These are phyloP conservation scores for Leonotis leonurus DNA, from an alignment of 257 asterid genomes.

Conservation along the genomic window DNA sequence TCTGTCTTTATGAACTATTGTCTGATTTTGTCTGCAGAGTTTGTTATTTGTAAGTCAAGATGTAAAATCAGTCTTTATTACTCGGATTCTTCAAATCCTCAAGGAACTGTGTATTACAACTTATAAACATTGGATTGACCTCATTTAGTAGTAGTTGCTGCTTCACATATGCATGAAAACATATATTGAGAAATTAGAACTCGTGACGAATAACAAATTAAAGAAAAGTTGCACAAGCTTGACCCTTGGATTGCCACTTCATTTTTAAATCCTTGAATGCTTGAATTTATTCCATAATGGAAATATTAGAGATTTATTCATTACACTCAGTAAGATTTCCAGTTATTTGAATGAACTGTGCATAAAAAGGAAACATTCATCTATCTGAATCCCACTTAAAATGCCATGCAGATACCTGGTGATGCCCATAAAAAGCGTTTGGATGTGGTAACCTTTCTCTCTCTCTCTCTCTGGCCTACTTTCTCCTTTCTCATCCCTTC, in stretches of 20 bases:
- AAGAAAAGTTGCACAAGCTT: background rate
- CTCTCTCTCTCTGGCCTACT: background rate
- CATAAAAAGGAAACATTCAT: background rate
- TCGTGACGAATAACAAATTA: background rate
- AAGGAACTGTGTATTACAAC: constrained; percentile 1
- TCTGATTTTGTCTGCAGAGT: background rate
- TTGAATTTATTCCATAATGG: background rate
- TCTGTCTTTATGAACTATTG: constrained; percentile 1
- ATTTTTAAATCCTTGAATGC: background rate
- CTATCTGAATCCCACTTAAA: constrained; percentile 19
- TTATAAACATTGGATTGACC: constrained; percentile 1
- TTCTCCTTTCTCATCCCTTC: background rate
- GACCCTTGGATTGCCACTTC: background rate
- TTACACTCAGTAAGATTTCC: background rate
- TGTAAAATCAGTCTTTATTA: background rate
- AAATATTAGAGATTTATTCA: background rate
- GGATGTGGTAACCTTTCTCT: constrained; percentile 54
- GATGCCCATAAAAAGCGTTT: constrained; percentile 79
- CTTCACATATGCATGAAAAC: background rate
- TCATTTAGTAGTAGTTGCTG: background rate
- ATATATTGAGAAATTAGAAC: background rate
- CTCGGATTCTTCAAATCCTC: background rate
- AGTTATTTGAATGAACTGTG: background rate
- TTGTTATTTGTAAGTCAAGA: background rate
- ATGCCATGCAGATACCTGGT: constrained; percentile 54